Evolutionary conservation across 2,329 filamentous ascomycete genomes (phyloP).

Genomic region (Ceratocystis smalleyi): DNA sequence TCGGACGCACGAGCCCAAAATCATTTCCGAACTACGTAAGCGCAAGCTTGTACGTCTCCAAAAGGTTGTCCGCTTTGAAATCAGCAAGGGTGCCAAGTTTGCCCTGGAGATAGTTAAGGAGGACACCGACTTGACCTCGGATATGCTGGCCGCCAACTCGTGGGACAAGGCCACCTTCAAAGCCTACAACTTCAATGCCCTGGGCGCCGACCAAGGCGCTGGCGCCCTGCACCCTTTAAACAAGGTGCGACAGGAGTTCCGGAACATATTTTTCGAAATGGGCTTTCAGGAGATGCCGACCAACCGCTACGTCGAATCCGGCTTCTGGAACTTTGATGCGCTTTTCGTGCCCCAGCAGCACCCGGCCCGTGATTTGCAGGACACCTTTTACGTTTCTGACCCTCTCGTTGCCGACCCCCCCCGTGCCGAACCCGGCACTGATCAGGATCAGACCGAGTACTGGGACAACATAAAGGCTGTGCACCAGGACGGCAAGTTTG

Average conservation of each 20-base stretch:
- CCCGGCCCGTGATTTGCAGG: slow-evolving; percentile 89
- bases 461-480: slow-evolving; percentile 77
- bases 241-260: slow-evolving; percentile 90
- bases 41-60: slow-evolving; percentile 73
- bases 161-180: slow-evolving; percentile 93
- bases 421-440: slow-evolving; percentile 35
- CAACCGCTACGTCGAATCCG: slow-evolving; percentile 81
- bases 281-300: slow-evolving; percentile 98
- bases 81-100: slow-evolving; percentile 75
- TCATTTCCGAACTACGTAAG: slow-evolving; percentile 71
- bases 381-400: slow-evolving; percentile 96
- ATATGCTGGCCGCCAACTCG: slow-evolving; percentile 73
- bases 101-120: slow-evolving; percentile 79
- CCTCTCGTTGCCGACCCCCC: slow-evolving; percentile 60
- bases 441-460: slow-evolving; percentile 52
- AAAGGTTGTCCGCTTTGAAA: slow-evolving; percentile 73
- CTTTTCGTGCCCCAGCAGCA: slow-evolving; percentile 97
- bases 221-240: slow-evolving; percentile 58
- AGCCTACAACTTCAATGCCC: slow-evolving; percentile 56
- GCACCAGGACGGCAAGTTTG: slow-evolving; percentile 81
- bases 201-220: slow-evolving; percentile 45
- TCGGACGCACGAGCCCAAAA: slow-evolving; percentile 58
- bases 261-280: slow-evolving; percentile 98
- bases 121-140: slow-evolving; percentile 84
- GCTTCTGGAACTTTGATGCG: slow-evolving; percentile 98